Evolutionary conservation across 495 filamentous ascomycete genomes (phyloP).

Genomic region (Chaetomium tenue): DNA sequence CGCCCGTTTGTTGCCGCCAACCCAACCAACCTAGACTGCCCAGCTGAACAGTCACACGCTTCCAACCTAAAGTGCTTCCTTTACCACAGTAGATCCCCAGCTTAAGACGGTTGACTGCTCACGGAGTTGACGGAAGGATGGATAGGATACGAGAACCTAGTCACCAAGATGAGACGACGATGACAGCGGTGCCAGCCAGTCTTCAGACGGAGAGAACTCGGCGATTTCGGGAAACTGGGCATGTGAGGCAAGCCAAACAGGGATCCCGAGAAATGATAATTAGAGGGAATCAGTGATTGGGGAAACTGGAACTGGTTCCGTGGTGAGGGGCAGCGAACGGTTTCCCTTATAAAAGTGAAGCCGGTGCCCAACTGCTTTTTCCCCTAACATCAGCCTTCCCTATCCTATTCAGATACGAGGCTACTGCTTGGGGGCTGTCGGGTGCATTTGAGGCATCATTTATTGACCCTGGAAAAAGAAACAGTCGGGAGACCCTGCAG

Average conservation of each 20-base stretch:
- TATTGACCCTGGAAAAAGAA: not conserved
- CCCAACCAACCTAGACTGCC: not conserved
- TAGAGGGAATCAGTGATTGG: not conserved
- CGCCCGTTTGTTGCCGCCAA: not conserved
- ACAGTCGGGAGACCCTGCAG: not conserved
- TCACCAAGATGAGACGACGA: not conserved
- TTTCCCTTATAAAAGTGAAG: not conserved
- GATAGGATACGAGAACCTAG: not conserved
- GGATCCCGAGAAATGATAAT: not conserved
- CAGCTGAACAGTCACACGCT: not conserved
- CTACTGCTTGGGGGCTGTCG: not conserved
- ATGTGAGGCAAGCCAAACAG: not conserved
- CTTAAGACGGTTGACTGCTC: not conserved
- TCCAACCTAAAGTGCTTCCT: not conserved
- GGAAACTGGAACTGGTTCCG: not conserved
- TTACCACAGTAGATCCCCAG: not conserved
- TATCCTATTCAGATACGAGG: not conserved
- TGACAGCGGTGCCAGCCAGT: not conserved
- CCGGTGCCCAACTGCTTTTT: not conserved
- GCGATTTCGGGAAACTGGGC: not conserved
- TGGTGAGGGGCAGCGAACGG: not conserved
- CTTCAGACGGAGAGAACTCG: conserved; percentile 5
- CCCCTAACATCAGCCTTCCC: not conserved
- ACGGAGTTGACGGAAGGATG: not conserved
- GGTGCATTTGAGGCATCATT: not conserved